Percentiles rank a stretch among this genome's conserved stretches.
Conservation (phyloP, 2,329 filamentous ascomycete species). For the Incumbomyces lentus region DNA sequence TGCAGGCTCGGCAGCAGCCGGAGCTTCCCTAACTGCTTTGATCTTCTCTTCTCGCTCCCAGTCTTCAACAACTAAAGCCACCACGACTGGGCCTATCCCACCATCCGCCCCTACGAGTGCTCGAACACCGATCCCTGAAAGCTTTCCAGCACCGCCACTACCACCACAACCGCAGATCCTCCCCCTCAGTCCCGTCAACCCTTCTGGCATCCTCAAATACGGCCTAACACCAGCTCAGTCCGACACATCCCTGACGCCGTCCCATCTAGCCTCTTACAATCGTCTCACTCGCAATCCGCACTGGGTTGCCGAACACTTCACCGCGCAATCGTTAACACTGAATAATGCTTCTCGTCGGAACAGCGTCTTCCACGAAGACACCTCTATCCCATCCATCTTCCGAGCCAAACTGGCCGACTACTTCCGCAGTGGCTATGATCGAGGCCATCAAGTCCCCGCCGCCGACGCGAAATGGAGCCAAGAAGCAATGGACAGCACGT, state of each 20-base stretch:
- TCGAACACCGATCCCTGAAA: conserved; percentile 14
- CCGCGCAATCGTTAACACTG: conserved; percentile 64
- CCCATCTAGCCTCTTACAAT: conserved; percentile 81
- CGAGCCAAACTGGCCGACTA: conserved; percentile 88
- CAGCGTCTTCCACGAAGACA: conserved; percentile 74
- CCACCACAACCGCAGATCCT: conserved; percentile 23
- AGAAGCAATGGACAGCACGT: conserved; percentile 87
- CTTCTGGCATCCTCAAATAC: conserved; percentile 68
- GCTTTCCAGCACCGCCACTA: conserved; percentile 27
- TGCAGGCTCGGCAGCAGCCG: conserved; percentile 63
- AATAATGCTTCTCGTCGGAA: conserved; percentile 74
- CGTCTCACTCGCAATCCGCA: conserved; percentile 80
- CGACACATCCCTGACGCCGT: conserved; percentile 66
- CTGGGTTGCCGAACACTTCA: conserved; percentile 97
- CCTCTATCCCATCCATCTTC: conserved; percentile 69
- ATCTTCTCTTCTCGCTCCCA: conserved; percentile 52
- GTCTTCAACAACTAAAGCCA: conserved; percentile 25
- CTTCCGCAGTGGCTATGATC: conserved; percentile 86
- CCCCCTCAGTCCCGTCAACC: conserved; percentile 51
- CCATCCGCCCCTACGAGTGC: conserved; percentile 11
- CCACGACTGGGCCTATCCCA: conserved; percentile 25
- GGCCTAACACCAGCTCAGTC: conserved; percentile 85
- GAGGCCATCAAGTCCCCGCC: conserved; percentile 92
- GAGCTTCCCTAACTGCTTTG: conserved; percentile 61
- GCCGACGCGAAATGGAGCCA: conserved; percentile 96